Evolutionary conservation across 495 filamentous ascomycete species (phyloP).

Genomic region (Ascodesmis nigricans): DNA sequence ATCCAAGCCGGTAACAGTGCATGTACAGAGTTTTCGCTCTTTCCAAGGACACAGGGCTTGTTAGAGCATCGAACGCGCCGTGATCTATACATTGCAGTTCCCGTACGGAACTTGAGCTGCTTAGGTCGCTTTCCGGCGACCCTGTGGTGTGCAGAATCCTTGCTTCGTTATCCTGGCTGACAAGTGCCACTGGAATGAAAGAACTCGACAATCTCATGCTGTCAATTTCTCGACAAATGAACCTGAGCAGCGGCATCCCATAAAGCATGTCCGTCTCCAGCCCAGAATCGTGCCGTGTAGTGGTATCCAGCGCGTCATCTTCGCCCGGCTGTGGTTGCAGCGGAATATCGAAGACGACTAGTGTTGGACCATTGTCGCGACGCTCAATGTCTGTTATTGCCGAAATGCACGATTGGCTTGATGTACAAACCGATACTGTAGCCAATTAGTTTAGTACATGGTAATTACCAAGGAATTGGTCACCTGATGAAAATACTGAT

Average conservation of each 20-base stretch:
- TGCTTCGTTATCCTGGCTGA: slow-evolving; percentile 25
- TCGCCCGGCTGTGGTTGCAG: slow-evolving; percentile 29
- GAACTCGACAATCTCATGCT: slow-evolving; percentile 48
- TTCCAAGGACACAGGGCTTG: slow-evolving; percentile 47
- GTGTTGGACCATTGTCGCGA: slow-evolving; percentile 42
- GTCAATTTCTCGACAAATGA: slow-evolving; percentile 47
- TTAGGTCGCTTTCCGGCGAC: slow-evolving; percentile 16
- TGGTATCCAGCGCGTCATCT: slow-evolving; percentile 21
- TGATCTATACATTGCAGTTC: slow-evolving; percentile 39
- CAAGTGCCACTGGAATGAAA: slow-evolving; percentile 49
- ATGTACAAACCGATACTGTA: slow-evolving; percentile 51
- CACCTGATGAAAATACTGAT: slow-evolving; percentile 33
- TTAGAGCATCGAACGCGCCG: slow-evolving; percentile 67
- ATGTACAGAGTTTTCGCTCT: slow-evolving; percentile 51
- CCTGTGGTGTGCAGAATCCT: slow-evolving; percentile 7
- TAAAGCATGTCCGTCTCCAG: slow-evolving; percentile 32
- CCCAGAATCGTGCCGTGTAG: slow-evolving; percentile 22
- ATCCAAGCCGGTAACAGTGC: slow-evolving; percentile 62
- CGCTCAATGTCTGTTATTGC: slow-evolving; percentile 45
- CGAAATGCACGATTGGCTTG: slow-evolving; percentile 44
- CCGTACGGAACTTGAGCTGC: slow-evolving; percentile 9
- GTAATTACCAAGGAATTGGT: not conserved
- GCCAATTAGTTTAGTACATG: slow-evolving; percentile 4
- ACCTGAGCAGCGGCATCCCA: slow-evolving; percentile 44
- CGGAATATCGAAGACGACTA: slow-evolving; percentile 56